Evolutionary conservation across 257 asterid species (phyloP).

Genomic region (Misopates orontium): DNA sequence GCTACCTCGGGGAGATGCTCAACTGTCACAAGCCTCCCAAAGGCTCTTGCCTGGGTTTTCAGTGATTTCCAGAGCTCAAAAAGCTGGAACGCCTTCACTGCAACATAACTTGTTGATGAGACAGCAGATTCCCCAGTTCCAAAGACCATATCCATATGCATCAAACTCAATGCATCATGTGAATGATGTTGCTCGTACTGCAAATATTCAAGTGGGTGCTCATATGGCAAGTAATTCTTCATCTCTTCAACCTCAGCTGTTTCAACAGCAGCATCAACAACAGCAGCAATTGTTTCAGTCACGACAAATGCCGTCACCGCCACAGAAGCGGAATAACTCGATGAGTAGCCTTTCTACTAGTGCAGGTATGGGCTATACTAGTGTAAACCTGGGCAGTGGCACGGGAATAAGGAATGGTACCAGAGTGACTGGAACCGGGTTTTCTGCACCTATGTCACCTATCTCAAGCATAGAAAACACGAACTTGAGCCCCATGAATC

Average conservation of each 20-base stretch:
- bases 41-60: no score
- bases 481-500: slow-evolving; percentile 59
- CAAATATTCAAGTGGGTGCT: no score
- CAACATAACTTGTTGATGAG: no score
- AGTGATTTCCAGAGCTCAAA: no score
- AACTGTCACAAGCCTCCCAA: slow-evolving; percentile 61
- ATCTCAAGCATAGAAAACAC: slow-evolving; percentile 63
- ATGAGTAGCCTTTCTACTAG: slow-evolving; percentile 66
- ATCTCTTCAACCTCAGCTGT: slow-evolving; percentile 61
- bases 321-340: slow-evolving; percentile 68
- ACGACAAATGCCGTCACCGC: slow-evolving; percentile 47
- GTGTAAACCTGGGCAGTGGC: slow-evolving; percentile 56
- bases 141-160: no score
- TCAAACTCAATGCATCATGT: no score
- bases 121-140: no score
- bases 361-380: slow-evolving; percentile 69
- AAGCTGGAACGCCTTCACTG: no score
- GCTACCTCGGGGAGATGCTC: no score
- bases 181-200: no score
- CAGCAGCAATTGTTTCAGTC: slow-evolving; percentile 44
- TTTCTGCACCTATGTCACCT: slow-evolving; percentile 67
- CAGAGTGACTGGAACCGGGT: slow-evolving; percentile 69
- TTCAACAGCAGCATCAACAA: slow-evolving; percentile 62
- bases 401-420: slow-evolving; percentile 74
- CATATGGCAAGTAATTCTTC: slow-evolving; percentile 58